Evolutionary conservation across 129 eudicot species (phyloP).

Genomic region (Gnaphalium uliginosum): DNA sequence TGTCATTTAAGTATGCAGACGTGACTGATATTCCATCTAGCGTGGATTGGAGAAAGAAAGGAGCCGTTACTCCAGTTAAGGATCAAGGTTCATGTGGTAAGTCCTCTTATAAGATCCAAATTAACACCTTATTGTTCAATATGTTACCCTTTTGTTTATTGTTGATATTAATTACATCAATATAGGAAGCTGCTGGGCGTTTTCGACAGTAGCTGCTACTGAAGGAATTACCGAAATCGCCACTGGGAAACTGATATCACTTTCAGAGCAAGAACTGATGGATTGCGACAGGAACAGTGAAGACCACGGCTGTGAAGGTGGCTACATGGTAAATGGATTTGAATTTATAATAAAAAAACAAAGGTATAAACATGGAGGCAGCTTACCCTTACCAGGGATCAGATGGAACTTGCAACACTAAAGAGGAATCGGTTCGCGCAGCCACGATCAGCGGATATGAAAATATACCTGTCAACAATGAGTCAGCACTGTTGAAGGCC

Average conservation of each 20-base stretch:
- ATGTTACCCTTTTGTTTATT: background rate
- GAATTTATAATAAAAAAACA: conserved; percentile 21
- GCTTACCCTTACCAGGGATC: conserved; percentile 27
- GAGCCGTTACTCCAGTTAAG: conserved; percentile 27
- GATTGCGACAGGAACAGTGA: conserved; percentile 36
- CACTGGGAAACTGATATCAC: conserved; percentile 43
- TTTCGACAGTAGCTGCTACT: conserved; percentile 41
- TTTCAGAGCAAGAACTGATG: conserved; percentile 47
- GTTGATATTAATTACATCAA: too few species aligned
- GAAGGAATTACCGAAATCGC: conserved; percentile 37
- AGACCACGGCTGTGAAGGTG: conserved; percentile 36
- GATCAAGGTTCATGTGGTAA: conserved; percentile 24
- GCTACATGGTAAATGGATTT: conserved; percentile 29
- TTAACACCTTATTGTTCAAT: background rate
- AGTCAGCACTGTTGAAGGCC: conserved; percentile 23
- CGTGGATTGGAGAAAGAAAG: conserved; percentile 28
- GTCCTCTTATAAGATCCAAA: background rate
- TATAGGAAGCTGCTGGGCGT: conserved; percentile 57
- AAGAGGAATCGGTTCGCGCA: conserved; percentile 14
- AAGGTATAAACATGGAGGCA: conserved; percentile 15
- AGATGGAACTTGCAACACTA: conserved; percentile 25
- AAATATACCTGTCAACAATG: conserved; percentile 16
- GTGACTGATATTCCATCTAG: conserved; percentile 40
- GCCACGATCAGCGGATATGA: conserved; percentile 26
- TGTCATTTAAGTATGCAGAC: conserved; percentile 39